Evolutionary conservation across 306 rosid species (phyloP).

Genomic region (Gastrolobium villosum): DNA sequence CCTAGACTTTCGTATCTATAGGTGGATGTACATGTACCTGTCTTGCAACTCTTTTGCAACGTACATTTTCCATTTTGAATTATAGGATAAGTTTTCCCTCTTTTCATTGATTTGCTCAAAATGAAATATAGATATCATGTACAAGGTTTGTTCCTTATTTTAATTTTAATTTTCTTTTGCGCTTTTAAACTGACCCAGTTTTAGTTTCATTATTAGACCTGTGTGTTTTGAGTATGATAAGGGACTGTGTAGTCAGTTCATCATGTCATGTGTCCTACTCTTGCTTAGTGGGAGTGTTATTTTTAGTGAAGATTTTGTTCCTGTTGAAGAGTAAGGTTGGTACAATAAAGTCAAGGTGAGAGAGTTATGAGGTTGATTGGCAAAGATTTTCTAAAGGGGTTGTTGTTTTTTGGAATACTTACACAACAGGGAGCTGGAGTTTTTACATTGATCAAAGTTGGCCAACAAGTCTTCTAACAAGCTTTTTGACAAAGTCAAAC

Average conservation of each 20-base stretch:
- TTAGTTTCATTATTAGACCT: too few relatives aligned
- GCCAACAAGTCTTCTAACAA: conserved; percentile 31
- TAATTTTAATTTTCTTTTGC: neutral
- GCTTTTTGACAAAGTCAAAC: conserved; percentile 10
- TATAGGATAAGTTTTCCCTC: neutral
- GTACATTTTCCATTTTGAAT: conserved; percentile 32
- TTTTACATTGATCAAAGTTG: conserved; percentile 1
- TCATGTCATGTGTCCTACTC: neutral
- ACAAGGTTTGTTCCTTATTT: neutral
- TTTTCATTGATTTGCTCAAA: neutral
- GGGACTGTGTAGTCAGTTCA: conserved; percentile 2
- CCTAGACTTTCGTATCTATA: neutral
- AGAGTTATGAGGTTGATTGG: neutral
- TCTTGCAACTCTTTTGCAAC: conserved; percentile 23
- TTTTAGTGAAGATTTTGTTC: neutral
- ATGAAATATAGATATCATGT: neutral
- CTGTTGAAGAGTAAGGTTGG: neutral
- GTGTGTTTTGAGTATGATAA: neutral
- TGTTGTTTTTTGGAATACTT: conserved; percentile 20
- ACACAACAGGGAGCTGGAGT: neutral
- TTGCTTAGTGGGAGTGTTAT: neutral
- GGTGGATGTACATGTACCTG: conserved; percentile 26
- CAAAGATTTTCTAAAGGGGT: neutral
- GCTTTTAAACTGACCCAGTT: too few relatives aligned
- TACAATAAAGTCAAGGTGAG: neutral